A percentile compares a stretch with the other conserved stretches of the same genome.
Conservation (phyloP, 2,329 filamentous ascomycete species). For the Aspergillus alliaceus region DNA sequence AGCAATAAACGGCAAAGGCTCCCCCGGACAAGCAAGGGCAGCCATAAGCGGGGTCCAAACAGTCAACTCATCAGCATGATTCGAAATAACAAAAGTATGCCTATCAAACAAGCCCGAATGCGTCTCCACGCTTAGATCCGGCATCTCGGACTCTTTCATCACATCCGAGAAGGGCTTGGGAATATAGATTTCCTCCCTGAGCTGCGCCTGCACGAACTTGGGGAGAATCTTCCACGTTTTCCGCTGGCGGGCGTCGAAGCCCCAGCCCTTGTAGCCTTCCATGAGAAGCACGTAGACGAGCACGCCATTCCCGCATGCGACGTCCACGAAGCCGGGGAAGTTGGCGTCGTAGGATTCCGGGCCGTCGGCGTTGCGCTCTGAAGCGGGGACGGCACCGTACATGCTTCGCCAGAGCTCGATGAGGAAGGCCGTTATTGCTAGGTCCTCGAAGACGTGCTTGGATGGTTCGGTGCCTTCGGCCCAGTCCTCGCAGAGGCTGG, state of each 20-base stretch:
- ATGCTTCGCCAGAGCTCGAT: conserved; percentile 88
- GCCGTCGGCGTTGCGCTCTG: conserved; percentile 19
- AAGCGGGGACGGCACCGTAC: conserved; percentile 54
- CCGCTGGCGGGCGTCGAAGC: conserved; percentile 83
- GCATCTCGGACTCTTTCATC: background rate
- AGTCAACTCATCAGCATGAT: conserved; percentile 95
- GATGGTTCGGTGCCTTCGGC: conserved; percentile 80
- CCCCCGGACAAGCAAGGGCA: conserved; percentile 53
- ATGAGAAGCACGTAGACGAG: conserved; percentile 77
- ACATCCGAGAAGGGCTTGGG: conserved; percentile 51
- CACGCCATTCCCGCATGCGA: conserved; percentile 92
- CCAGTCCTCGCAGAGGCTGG: conserved; percentile 71
- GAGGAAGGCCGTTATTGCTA: conserved; percentile 86
- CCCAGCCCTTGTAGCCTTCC: conserved; percentile 84
- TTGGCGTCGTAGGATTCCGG: conserved; percentile 21
- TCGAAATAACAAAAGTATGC: conserved; percentile 90
- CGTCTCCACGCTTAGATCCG: conserved; percentile 20
- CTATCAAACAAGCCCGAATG: conserved; percentile 64
- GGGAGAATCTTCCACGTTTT: conserved; percentile 82
- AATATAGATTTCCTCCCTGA: conserved; percentile 62
- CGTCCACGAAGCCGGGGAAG: conserved; percentile 92
- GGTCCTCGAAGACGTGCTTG: conserved; percentile 95
- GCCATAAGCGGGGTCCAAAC: conserved; percentile 93
- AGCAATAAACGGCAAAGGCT: conserved; percentile 77
- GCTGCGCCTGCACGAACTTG: conserved; percentile 43